Conservation (phyloP, 2,329 filamentous ascomycete species). For the Lasiodiplodia hormozganensis region DNA sequence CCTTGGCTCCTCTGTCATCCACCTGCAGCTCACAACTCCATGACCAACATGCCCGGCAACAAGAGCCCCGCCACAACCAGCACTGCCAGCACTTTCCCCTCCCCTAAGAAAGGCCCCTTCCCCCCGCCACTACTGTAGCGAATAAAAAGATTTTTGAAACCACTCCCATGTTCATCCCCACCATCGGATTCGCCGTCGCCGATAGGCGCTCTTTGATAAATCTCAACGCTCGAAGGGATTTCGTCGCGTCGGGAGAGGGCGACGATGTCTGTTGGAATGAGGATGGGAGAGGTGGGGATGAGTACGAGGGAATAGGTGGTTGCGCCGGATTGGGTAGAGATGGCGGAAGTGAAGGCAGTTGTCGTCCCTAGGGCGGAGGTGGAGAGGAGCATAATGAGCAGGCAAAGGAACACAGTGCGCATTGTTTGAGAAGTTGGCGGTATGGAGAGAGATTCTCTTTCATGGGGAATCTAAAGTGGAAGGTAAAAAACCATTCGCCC, state of each 20-base stretch:
- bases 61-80: neutral
- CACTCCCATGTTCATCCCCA: no score
- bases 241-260: neutral
- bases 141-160: neutral
- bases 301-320: no score
- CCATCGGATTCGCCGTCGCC: no score
- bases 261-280: neutral
- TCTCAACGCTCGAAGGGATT: no score
- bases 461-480: no score
- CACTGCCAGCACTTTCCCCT: conserved; percentile 3
- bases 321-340: neutral
- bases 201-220: no score
- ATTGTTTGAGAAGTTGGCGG: neutral
- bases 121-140: neutral
- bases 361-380: neutral
- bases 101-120: neutral
- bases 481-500: no score
- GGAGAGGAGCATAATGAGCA: neutral
- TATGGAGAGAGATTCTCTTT: neutral
- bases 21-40: neutral
- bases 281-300: neutral
- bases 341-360: neutral
- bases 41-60: neutral
- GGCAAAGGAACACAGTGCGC: no score
- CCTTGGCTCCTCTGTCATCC: no score